Evolutionary conservation across 805 yeast genomes (phyloP), one percentile per base, ranked within the genome.

Genomic region (Spathaspora sp.): DNA sequence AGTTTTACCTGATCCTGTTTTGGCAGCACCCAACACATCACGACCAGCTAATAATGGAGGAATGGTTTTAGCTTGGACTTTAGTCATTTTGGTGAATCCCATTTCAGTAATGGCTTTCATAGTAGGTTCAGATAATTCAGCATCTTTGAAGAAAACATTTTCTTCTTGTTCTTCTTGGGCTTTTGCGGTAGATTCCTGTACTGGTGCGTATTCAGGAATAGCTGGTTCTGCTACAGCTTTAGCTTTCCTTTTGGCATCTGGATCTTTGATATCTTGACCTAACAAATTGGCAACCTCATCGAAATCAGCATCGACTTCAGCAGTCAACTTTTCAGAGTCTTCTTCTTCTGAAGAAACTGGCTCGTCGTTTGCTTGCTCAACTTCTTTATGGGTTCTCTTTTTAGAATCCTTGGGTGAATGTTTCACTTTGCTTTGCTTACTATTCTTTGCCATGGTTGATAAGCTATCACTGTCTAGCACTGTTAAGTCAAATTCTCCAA

Each of bases 21-120:
- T 93, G 52, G 99, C 99, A n/a, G 99, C 99, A 59, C 99, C 99
- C 50, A 94, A 78, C 18, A 96, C 98, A 71, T 94, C 99, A 60
- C 93, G 83, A 44, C 99, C 99, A 1, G 98, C 97, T 56, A 96
- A 73, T 55, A 94, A 77, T 10, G 99, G 98, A 6, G 99, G 98
- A 51, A 94, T 94, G 11, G 99, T 91, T 71, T 93, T 84, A 26
- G 96, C 86, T 72, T 94, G 99, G 9, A 94, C 98, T 56, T 85
- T 83, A 1, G 99, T 96, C 97, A 94, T 89, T 49, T 75, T 86
- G 12, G 82, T 77, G 73, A 94, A 94, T 1, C 97, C 97, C 97
- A 94, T 89, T 32, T 83, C 86, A 40, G 77, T 76, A 57, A 94
- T 85, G 19, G 97, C 93, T 63, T 85, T 82, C 63, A 84, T 66